Conservation (phyloP, 371 early-diverging fungal genomes). For the Conidiobolus incongruus region DNA sequence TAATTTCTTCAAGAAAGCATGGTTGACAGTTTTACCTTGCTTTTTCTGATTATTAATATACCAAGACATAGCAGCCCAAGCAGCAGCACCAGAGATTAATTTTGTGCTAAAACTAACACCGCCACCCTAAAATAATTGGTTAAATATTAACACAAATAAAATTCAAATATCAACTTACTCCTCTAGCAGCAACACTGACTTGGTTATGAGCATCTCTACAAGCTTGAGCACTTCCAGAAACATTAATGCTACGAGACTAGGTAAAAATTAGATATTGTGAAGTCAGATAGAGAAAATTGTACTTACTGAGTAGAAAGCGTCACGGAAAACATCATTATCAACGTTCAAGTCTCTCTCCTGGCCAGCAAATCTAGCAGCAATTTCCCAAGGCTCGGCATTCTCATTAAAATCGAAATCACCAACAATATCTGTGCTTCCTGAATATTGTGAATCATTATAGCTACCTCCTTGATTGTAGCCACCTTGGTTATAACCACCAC, state of each 20-base stretch:
- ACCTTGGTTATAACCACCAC: no score
- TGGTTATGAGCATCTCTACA: conserved; percentile 1
- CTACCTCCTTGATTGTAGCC: no score
- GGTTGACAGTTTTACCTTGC: conserved; percentile 17
- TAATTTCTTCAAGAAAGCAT: conserved; percentile 18
- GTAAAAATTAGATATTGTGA: neutral
- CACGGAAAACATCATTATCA: neutral
- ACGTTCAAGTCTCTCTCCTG: conserved; percentile 2
- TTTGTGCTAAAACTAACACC: conserved; percentile 8
- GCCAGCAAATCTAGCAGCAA: conserved; percentile 1
- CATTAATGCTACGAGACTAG: conserved; percentile 3
- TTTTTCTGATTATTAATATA: conserved; percentile 18
- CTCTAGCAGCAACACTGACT: neutral
- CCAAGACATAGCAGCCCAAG: conserved; percentile 26
- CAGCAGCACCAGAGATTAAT: conserved; percentile 30
- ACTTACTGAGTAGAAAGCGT: conserved; percentile 2
- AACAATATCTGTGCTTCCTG: no score
- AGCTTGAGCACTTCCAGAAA: neutral
- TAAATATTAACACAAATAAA: neutral
- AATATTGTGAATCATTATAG: no score
- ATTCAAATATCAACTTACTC: neutral
- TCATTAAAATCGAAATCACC: no score
- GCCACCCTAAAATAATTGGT: conserved; percentile 3
- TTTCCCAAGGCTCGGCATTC: conserved; percentile 6
- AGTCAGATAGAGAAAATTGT: neutral